Conservation (phyloP, 1,139 yeast species). For the Yamadazyma trypodendri region DNA sequence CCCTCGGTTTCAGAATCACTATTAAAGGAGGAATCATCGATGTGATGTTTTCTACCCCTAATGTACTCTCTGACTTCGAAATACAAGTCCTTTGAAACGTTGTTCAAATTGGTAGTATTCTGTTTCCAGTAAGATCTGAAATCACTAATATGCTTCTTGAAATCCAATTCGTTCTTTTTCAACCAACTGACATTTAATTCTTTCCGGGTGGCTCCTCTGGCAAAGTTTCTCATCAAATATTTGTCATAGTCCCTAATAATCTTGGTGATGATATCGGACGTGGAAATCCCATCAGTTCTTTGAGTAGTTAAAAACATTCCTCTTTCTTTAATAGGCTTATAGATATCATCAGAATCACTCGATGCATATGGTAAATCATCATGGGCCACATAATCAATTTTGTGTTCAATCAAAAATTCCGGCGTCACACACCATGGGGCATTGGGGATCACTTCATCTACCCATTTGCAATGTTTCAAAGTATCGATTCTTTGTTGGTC, state of each 20-base stretch:
- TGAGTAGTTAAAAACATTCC: conserved; percentile 95
- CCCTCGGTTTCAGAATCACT: conserved; percentile 37
- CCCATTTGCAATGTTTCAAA: conserved; percentile 90
- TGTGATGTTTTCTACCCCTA: conserved; percentile 48
- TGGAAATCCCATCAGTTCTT: conserved; percentile 93
- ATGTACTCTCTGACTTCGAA: conserved; percentile 79
- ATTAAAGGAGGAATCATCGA: conserved; percentile 6
- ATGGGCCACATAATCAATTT: conserved; percentile 95
- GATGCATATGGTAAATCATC: conserved; percentile 95
- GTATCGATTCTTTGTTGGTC: conserved; percentile 90
- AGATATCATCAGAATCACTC: conserved; percentile 83
- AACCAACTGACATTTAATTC: conserved; percentile 96
- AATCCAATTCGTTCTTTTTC: conserved; percentile 91
- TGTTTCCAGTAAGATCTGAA: conserved; percentile 83
- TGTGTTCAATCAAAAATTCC: conserved; percentile 72
- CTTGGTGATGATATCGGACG: conserved; percentile 93
- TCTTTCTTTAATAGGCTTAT: conserved; percentile 82
- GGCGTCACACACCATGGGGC: conserved; percentile 96
- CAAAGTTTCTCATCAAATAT: conserved; percentile 93
- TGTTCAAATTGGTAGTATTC: conserved; percentile 66
- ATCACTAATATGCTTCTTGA: conserved; percentile 84
- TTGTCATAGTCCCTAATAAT: conserved; percentile 95
- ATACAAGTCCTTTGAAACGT: conserved; percentile 76
- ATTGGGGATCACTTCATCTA: conserved; percentile 88
- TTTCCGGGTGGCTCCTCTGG: conserved; percentile 94